These are phyloP conservation scores for Lantana camara DNA, from an alignment of 257 asterid genomes.

Conservation along the genomic window DNA sequence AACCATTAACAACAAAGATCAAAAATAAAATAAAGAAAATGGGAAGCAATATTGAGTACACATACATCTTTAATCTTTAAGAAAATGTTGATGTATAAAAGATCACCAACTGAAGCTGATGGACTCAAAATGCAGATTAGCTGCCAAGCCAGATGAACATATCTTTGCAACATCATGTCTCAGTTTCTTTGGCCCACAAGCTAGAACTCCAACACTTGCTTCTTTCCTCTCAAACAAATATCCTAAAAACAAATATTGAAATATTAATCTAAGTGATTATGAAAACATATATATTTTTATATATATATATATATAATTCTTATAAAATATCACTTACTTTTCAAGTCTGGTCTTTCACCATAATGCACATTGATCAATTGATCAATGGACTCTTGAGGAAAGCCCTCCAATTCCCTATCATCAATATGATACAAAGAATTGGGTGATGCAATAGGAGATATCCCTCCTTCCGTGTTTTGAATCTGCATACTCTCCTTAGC, in stretches of 20 bases:
- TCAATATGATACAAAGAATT: constrained; percentile 52
- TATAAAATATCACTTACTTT: constrained; percentile 46
- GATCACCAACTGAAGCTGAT: constrained; percentile 87
- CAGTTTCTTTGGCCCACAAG: constrained; percentile 78
- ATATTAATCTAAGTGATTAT: too few species aligned
- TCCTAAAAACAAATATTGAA: constrained; percentile 37
- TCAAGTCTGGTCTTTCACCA: constrained; percentile 81
- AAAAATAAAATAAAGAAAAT: too few species aligned
- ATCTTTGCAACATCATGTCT: constrained; percentile 77
- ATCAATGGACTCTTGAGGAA: constrained; percentile 52
- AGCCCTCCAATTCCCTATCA: constrained; percentile 77
- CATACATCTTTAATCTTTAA: background rate
- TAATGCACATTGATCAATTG: constrained; percentile 64
- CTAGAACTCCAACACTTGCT: constrained; percentile 74
- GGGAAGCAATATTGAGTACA: too few species aligned
- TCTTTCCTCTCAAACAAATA: constrained; percentile 59
- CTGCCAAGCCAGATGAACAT: constrained; percentile 71
- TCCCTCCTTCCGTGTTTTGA: constrained; percentile 59
- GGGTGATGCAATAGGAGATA: constrained; percentile 55
- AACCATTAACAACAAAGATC: too few species aligned
- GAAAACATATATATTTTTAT: too few species aligned
- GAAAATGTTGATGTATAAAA: background rate
- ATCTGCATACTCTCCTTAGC: constrained; percentile 52
- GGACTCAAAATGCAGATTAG: constrained; percentile 77
- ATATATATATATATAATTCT: too few species aligned